These are phyloP conservation scores for Apiospora kogelbergensis DNA, from an alignment of 2,329 filamentous ascomycete genomes.

Conservation along the genomic window DNA sequence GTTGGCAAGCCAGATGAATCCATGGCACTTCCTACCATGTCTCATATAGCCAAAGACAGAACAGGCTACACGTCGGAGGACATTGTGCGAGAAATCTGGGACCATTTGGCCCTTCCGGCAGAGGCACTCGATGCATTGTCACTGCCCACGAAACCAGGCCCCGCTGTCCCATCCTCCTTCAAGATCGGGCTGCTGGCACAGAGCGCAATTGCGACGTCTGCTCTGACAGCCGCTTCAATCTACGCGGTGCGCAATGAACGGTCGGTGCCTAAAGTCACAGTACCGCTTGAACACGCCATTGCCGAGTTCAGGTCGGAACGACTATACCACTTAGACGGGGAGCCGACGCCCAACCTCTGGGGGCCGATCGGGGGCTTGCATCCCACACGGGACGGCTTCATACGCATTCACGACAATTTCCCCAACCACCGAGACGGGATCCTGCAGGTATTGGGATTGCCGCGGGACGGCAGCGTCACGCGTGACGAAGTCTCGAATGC, in stretches of 20 bases:
- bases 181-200: conserved; percentile 55
- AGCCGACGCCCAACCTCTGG: conserved; percentile 24
- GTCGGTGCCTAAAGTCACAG: conserved; percentile 36
- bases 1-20: neutral
- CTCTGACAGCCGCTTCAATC: conserved; percentile 48
- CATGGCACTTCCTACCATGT: neutral
- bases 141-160: conserved; percentile 15
- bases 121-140: conserved; percentile 17
- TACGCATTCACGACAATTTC: conserved; percentile 56
- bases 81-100: conserved; percentile 21
- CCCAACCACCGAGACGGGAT: conserved; percentile 47
- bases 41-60: neutral
- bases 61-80: neutral
- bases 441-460: conserved; percentile 42
- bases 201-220: conserved; percentile 49
- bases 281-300: conserved; percentile 45
- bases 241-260: conserved; percentile 34
- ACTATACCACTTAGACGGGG: conserved; percentile 45
- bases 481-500: conserved; percentile 39
- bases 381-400: conserved; percentile 48
- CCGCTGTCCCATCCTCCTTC: conserved; percentile 49
- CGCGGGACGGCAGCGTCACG: conserved; percentile 22
- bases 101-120: conserved; percentile 16
- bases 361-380: conserved; percentile 49
- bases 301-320: conserved; percentile 55